These are phyloP conservation scores for Neurospora sp. DNA, from an alignment of 495 filamentous ascomycete genomes.

Conservation along the genomic window DNA sequence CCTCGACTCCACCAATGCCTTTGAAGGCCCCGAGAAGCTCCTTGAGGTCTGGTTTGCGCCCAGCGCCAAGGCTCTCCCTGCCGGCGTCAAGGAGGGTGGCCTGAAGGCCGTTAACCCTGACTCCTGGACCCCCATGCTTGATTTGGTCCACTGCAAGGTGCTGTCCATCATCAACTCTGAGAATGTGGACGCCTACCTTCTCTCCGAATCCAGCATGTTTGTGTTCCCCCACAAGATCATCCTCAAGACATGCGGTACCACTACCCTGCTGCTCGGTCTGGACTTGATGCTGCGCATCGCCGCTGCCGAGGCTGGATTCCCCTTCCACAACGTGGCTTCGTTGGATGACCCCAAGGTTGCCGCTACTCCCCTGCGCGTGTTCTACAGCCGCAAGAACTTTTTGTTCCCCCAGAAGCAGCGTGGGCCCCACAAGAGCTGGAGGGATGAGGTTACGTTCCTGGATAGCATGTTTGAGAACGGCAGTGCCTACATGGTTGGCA, in stretches of 20 bases:
- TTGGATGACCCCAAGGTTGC: slow-evolving; percentile 51
- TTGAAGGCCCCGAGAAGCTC: slow-evolving; percentile 97
- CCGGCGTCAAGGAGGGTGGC: slow-evolving; percentile 58
- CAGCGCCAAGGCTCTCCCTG: slow-evolving; percentile 61
- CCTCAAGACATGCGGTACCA: slow-evolving; percentile 97
- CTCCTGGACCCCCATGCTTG: slow-evolving; percentile 93
- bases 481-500: slow-evolving; percentile 98
- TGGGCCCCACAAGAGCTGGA: slow-evolving; percentile 95
- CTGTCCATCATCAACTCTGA: slow-evolving; percentile 92
- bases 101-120: slow-evolving; percentile 77
- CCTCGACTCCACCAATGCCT: slow-evolving; percentile 91
- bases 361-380: slow-evolving; percentile 87
- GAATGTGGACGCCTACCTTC: slow-evolving; percentile 90
- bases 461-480: slow-evolving; percentile 85
- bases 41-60: slow-evolving; percentile 98
- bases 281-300: slow-evolving; percentile 87
- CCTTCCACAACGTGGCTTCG: slow-evolving; percentile 41
- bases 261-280: slow-evolving; percentile 81
- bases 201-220: slow-evolving; percentile 99
- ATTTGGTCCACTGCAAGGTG: slow-evolving; percentile 96
- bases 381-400: slow-evolving; percentile 99
- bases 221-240: slow-evolving; percentile 99
- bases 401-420: slow-evolving; percentile 90
- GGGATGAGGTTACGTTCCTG: slow-evolving; percentile 83
- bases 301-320: slow-evolving; percentile 76